Evolutionary conservation across 176 grass and related monocot species (phyloP), one percentile per base, ranked within the genome.

Genomic region (sorghum (Sorghum bicolor)): DNA sequence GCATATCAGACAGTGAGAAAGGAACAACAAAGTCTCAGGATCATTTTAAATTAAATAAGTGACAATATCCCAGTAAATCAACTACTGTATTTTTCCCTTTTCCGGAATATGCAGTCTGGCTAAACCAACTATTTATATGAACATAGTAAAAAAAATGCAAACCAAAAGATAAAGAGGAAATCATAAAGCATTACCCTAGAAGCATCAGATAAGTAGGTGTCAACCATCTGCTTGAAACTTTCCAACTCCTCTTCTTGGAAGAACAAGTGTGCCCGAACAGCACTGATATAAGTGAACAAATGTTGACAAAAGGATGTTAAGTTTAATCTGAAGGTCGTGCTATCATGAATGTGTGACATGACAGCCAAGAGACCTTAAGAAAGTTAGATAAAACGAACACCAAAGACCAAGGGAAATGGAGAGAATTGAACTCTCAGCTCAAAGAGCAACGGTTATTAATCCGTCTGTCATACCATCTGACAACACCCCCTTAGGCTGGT

Each of bases 391-490:
- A 20, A 52, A 10, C 17, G 70, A 87, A 79, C 53, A 75, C 85
- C 38, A 71, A 84, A 57, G 36, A 28, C 52, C 58, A 80, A 90
- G 96, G 96, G 93, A 96, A 92, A 99, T 99, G 96, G 96, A 99
- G 93, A 99, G 96, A 99, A 88, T 99, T 99, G 96, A 99, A 99
- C 93, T 96, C 96, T 96, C 96, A 95, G 96, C 93, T 94, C 94
- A 86, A 84, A 82, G 96, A 98, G 93, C 92, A 87, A 95, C 87
- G 92, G 90, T 44, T 86, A 89, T 92, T 37, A 94, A 91, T 90
- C 95, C 95, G 89, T 91, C 67, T 95, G 96, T 95, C 93, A 95
- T 90, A 90, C 96, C 96, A 96, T 79, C 88, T 99, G 93, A 99
- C 96, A 99, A 94, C 96, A 99, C 89, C 92, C 93, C 93, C 96